Conservation (phyloP, 441 rosid genomes). For the Erodium chrysanthum region DNA sequence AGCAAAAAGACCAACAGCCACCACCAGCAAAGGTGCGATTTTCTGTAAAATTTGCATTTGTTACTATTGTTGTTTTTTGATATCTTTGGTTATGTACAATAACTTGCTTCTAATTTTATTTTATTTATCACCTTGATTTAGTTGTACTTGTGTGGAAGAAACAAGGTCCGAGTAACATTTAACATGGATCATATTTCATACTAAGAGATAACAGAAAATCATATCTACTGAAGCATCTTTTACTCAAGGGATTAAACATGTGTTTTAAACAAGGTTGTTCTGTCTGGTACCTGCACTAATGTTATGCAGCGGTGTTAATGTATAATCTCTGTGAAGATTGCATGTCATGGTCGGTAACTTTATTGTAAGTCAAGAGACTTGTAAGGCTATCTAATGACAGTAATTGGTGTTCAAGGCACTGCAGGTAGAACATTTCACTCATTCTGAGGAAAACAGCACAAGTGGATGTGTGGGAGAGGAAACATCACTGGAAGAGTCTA, state of each 20-base stretch:
- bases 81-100: not conserved
- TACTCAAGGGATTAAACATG: not conserved
- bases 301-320: not conserved
- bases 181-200: not conserved
- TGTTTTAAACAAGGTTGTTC: not conserved
- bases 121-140: not conserved
- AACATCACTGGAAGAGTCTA: slow-evolving; percentile 45
- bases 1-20: not conserved
- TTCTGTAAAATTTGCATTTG: not conserved
- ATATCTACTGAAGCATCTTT: not conserved
- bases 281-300: not conserved
- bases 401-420: not conserved
- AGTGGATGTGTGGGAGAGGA: slow-evolving; percentile 24
- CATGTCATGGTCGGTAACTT: too few relatives aligned
- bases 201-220: not conserved
- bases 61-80: not conserved
- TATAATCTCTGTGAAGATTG: not conserved
- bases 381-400: not conserved
- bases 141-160: not conserved
- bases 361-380: not conserved
- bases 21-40: not conserved
- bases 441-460: slow-evolving; percentile 19
- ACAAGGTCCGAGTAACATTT: not conserved
- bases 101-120: not conserved
- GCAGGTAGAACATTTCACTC: slow-evolving; percentile 4